A percentile compares a stretch with the other conserved stretches of the same genome.
Evolutionary conservation across 2,329 filamentous ascomycete species (phyloP).

Genomic region (Cercospora berteroae): DNA sequence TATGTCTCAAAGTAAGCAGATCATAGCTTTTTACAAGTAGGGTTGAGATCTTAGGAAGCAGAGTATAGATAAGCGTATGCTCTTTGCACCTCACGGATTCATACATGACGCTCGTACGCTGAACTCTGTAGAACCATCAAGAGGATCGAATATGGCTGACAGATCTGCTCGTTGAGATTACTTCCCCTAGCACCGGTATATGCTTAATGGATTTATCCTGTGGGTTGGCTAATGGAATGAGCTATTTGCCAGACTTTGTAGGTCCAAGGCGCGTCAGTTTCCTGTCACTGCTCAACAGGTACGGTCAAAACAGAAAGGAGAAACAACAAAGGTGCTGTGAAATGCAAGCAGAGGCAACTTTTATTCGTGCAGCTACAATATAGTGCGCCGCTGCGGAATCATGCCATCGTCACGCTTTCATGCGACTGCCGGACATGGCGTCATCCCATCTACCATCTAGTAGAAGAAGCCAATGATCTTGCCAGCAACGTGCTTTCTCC

Average conservation of each 20-base stretch:
- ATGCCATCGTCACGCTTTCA: slow-evolving; percentile 15
- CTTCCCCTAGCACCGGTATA: background rate
- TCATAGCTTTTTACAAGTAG: background rate
- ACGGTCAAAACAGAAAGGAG: background rate
- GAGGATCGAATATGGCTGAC: background rate
- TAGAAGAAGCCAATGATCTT: slow-evolving; percentile 99
- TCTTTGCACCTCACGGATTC: background rate
- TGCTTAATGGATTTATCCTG: background rate
- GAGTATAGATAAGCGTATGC: background rate
- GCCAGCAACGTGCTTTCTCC: slow-evolving; percentile 97
- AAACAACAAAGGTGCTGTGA: background rate
- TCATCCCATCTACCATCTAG: slow-evolving; percentile 45
- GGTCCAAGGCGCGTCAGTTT: background rate
- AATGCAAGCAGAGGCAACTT: slow-evolving; percentile 20
- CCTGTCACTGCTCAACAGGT: background rate
- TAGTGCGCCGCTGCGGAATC: slow-evolving; percentile 20
- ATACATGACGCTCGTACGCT: background rate
- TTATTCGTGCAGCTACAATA: slow-evolving; percentile 24
- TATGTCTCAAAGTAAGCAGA: too few species aligned
- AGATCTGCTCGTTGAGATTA: background rate
- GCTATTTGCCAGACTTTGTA: background rate
- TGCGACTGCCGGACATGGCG: background rate
- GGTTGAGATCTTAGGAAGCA: background rate
- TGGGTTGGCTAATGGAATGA: background rate
- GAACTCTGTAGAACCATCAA: background rate